Base-by-base conservation (phyloP, 306 rosid species). In the Medicago ruthenica region DNA sequence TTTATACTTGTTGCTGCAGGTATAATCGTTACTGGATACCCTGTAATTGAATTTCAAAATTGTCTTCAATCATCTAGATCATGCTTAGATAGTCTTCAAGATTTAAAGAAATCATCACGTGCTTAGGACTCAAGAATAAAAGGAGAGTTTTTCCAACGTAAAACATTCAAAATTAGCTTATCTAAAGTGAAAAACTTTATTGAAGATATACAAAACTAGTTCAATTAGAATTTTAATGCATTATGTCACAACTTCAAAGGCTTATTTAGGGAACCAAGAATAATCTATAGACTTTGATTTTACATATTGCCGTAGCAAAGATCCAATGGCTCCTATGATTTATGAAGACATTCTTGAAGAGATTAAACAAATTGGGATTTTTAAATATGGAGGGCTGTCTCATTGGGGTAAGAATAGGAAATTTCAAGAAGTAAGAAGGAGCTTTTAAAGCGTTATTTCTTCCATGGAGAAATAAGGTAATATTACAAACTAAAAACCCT, bases 361-460 rank as follows among this genome's bases (percentile, higher is more conserved):
- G 81, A 39, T 91, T 6, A 96, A 93, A 76, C 98, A 93, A 71
- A 17, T 93, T 24, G 93, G 89, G 5, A 17, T 91, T 18, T 72
- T 91, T 78, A 91, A 88, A 73, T 93, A 93, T 51, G 89, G 87
- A 40, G 96, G 91, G 9, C 2, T 87, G 20, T 97, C 98, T 0
- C 98, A 93, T 3, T 88, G 96, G 93, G 91, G 97, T 21, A 90
- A 92, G 79, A 90, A 90, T 42, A 18, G 82, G 90, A 5, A 91
- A 42, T 8, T 78, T 83, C 4, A 75, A 48, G 3, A 92, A 86
- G 81, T 92, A 87, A n/a, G n/a, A n/a, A n/a, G n/a, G n/a, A n/a
- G n/a, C n/a, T n/a, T n/a, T n/a, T n/a, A n/a, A n/a, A n/a, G n/a
- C n/a, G n/a, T n/a, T n/a, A n/a, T n/a, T n/a, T n/a, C n/a, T n/a